Conservation (phyloP, 2,329 filamentous ascomycete species). For the Venturia nashicola region DNA sequence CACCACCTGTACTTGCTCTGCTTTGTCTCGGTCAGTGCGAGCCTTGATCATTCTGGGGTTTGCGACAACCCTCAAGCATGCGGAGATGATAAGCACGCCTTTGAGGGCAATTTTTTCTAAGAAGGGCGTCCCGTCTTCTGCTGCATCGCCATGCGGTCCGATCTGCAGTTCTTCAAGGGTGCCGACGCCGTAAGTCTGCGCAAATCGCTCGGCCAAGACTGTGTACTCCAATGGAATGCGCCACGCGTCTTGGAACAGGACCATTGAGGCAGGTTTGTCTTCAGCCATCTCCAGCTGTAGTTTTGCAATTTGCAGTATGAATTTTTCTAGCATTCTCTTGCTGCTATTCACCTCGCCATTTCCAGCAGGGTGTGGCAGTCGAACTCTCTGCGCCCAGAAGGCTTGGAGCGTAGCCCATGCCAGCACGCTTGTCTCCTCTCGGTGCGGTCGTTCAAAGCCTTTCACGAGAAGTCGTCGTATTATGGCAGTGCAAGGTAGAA, state of each 20-base stretch:
- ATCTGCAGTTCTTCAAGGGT: background rate
- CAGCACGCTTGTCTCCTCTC: slow-evolving; percentile 60
- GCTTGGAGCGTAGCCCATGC: slow-evolving; percentile 71
- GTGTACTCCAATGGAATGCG: slow-evolving; percentile 49
- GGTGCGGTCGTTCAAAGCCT: slow-evolving; percentile 75
- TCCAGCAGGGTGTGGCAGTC: background rate
- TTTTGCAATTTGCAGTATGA: slow-evolving; percentile 68
- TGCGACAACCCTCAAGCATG: slow-evolving; percentile 76
- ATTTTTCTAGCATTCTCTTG: slow-evolving; percentile 15
- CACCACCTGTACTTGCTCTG: slow-evolving; percentile 50
- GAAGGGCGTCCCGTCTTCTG: slow-evolving; percentile 41
- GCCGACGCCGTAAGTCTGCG: slow-evolving; percentile 50
- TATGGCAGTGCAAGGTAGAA: slow-evolving; percentile 23
- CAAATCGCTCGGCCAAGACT: slow-evolving; percentile 65
- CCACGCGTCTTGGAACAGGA: slow-evolving; percentile 47
- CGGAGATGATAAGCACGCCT: slow-evolving; percentile 68
- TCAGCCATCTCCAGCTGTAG: slow-evolving; percentile 79
- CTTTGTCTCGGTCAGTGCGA: slow-evolving; percentile 51
- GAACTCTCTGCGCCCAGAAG: background rate
- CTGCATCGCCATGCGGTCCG: slow-evolving; percentile 31
- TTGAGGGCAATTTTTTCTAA: slow-evolving; percentile 72
- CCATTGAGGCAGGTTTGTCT: slow-evolving; percentile 64
- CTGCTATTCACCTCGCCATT: slow-evolving; percentile 1
- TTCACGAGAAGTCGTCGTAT: slow-evolving; percentile 66
- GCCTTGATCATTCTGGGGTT: slow-evolving; percentile 74